Evolutionary conservation across 768 basidiomycete genomes (phyloP).

Genomic region (Candolleomyces eurysporus): DNA sequence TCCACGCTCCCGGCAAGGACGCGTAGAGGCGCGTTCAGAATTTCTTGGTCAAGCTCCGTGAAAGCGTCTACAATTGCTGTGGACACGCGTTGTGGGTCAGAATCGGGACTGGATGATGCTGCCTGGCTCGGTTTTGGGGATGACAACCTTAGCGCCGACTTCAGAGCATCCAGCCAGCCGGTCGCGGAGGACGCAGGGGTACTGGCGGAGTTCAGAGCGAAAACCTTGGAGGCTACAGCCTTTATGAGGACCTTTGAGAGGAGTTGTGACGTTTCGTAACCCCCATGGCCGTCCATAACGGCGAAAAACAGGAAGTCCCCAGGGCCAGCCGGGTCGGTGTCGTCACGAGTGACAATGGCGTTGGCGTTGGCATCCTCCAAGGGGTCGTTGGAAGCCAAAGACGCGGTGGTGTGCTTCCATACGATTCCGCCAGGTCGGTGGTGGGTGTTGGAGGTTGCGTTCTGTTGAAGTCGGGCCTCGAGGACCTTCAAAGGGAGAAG

Average conservation of each 20-base stretch:
- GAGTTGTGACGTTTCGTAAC: constrained; percentile 78
- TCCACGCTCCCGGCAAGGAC: constrained; percentile 60
- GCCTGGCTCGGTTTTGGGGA: constrained; percentile 25
- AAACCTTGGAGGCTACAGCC: constrained; percentile 76
- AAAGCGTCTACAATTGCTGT: constrained; percentile 77
- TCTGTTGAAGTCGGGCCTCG: constrained; percentile 56
- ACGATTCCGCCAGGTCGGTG: constrained; percentile 51
- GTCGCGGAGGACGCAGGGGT: constrained; percentile 28
- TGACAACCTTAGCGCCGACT: constrained; percentile 36
- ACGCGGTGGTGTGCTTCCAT: constrained; percentile 80
- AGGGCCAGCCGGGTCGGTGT: constrained; percentile 52
- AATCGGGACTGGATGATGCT: constrained; percentile 21
- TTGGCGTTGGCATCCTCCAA: constrained; percentile 86
- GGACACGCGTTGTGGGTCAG: constrained; percentile 54
- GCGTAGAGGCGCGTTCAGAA: constrained; percentile 74
- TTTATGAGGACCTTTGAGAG: constrained; percentile 84
- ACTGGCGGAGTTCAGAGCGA: constrained; percentile 39
- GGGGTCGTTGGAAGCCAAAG: constrained; percentile 82
- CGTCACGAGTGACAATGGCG: constrained; percentile 64
- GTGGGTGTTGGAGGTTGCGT: constrained; percentile 45
- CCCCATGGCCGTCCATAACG: constrained; percentile 90
- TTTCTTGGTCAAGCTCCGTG: constrained; percentile 77
- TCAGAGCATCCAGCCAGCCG: constrained; percentile 30
- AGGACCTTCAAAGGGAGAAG: constrained; percentile 54
- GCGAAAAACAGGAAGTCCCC: constrained; percentile 84